These are phyloP conservation scores for Gonium pectorale DNA, from an alignment of 139 green algal genomes.

Conservation along the genomic window DNA sequence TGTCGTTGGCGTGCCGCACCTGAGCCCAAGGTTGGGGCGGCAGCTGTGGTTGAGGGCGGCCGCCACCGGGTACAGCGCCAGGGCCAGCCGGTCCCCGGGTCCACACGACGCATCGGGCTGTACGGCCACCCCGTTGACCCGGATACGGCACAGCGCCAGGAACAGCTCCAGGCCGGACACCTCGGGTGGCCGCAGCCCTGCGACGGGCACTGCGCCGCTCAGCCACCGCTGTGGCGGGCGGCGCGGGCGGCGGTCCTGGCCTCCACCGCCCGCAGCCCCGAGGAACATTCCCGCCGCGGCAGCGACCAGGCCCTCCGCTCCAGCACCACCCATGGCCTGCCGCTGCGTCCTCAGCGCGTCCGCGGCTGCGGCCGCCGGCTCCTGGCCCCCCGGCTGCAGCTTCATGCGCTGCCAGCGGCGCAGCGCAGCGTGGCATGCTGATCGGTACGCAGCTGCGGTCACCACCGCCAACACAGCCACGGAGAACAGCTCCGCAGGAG, in stretches of 20 bases:
- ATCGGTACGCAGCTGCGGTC: conserved; percentile 16
- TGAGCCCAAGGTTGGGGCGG: neutral
- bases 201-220: neutral
- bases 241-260: neutral
- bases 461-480: neutral
- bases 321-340: too few species aligned
- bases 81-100: neutral
- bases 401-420: neutral
- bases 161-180: conserved; percentile 7
- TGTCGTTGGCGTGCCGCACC: neutral
- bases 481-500: neutral
- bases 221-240: neutral
- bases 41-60: conserved; percentile 43
- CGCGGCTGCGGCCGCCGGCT: neutral
- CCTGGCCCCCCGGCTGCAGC: neutral
- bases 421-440: neutral
- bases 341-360: too few species aligned
- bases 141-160: conserved; percentile 20
- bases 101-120: neutral
- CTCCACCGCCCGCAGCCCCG: too few species aligned
- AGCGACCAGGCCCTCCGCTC: too few species aligned
- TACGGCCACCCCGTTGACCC: conserved; percentile 41
- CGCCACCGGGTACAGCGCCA: conserved; percentile 26
- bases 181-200: neutral
- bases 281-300: too few species aligned